Base-by-base conservation (phyloP, 2,329 filamentous ascomycete genomes). In the Fonsecaea pedrosoi region DNA sequence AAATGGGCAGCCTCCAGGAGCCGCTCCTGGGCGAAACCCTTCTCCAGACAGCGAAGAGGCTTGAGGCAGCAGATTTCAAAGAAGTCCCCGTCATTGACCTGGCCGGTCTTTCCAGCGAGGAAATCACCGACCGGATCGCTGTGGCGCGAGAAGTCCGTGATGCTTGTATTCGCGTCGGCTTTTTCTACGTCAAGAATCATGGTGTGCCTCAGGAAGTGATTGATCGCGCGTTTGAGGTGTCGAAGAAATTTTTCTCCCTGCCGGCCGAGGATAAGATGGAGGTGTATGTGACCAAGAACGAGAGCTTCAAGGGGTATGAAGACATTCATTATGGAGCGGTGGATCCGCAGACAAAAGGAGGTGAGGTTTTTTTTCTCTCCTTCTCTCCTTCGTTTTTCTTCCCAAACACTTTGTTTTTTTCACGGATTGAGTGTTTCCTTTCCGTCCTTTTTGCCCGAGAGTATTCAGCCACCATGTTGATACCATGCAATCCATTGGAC, bases 151-250 rank as follows among this genome's bases (percentile, higher is more conserved):
- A 58, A 45, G 35, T 58, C 21, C 37, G 56, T 30, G 56, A 58
- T 32, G 56, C 56, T 30, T 58, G 56, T 45, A 58, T 45, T 10
- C n/a, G 56, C n/a, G 37, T 58, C 56, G 57, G 57, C 66, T 79
- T 82, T 3, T 82, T 50, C 57, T 60, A 82, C 60, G 80, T 85
- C 62, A 73, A 79, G 64, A 83, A 83, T 66, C 82, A 84, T 72
- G 79, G 79, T 12, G 71, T 85, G 5, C 62, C 76, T 2, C 73
- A 76, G 3, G 64, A 75, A 4, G 71, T 78, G 8, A 73, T 85
- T 3, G 74, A 79, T 30, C 76, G 81, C 62, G 81, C 82, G 1
- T 83, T 84, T 63, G 71, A 74, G 15, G 80, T 78, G 76, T 77
- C 79, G 12, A 79, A 78, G 65, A 72, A 74, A 25, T 76, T 85